Conservation (phyloP, 2,329 filamentous ascomycete genomes). For the Seiridium cupressi region DNA sequence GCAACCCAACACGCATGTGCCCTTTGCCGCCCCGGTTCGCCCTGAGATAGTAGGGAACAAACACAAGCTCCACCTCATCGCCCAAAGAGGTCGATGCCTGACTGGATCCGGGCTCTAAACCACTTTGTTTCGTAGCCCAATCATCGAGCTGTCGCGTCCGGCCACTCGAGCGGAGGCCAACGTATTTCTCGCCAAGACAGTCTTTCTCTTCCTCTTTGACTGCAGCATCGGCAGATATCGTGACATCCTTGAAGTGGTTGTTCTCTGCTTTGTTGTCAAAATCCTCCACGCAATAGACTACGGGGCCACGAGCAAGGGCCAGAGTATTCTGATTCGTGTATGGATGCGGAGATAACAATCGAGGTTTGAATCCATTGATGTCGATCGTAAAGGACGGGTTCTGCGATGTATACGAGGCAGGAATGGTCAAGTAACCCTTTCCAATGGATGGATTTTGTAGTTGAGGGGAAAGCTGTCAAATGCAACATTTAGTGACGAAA, state of each 20-base stretch:
- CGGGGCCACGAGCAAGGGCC: slow-evolving; percentile 52
- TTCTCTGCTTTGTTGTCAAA: slow-evolving; percentile 53
- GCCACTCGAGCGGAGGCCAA: slow-evolving; percentile 20
- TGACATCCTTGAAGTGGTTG: slow-evolving; percentile 52
- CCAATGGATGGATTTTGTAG: background rate
- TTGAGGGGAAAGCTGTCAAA: background rate
- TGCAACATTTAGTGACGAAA: background rate
- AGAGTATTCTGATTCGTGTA: slow-evolving; percentile 55
- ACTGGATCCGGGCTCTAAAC: background rate
- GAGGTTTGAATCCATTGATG: slow-evolving; percentile 43
- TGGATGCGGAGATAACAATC: slow-evolving; percentile 51
- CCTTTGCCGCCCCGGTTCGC: slow-evolving; percentile 54
- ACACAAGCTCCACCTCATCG: slow-evolving; percentile 34
- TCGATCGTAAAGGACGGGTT: slow-evolving; percentile 39
- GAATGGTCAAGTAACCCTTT: background rate
- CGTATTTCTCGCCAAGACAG: slow-evolving; percentile 22
- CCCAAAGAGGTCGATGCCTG: background rate
- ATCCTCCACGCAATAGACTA: slow-evolving; percentile 62
- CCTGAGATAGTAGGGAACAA: slow-evolving; percentile 54
- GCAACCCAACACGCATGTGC: slow-evolving; percentile 48
- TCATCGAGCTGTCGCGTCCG: background rate
- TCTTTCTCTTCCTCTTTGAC: slow-evolving; percentile 18
- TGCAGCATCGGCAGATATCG: slow-evolving; percentile 18
- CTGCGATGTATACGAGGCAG: background rate
- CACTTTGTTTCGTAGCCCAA: slow-evolving; percentile 15